Evolutionary conservation across 345 rosid genomes (phyloP).

Genomic region (Balakata baccata): DNA sequence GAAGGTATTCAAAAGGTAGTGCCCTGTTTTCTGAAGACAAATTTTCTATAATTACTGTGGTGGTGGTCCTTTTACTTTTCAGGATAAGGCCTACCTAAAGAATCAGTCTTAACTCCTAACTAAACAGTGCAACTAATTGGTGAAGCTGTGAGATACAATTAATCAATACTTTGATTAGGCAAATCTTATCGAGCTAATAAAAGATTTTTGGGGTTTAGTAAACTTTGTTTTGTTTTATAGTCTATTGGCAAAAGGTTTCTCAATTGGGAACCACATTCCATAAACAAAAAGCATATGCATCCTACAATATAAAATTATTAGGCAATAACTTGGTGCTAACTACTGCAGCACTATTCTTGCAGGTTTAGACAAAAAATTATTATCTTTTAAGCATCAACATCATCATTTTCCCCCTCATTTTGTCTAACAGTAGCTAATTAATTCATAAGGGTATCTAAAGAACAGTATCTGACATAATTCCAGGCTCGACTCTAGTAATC

Average conservation of each 20-base stretch:
- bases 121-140: conserved; percentile 1
- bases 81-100: conserved; percentile 4
- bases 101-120: neutral
- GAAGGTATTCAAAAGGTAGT: neutral
- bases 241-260: conserved; percentile 18
- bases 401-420: too few relatives aligned
- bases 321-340: neutral
- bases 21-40: neutral
- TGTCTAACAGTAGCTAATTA: neutral
- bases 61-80: neutral
- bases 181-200: conserved; percentile 71
- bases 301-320: neutral
- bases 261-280: conserved; percentile 33
- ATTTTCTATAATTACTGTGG: neutral
- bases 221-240: conserved; percentile 27
- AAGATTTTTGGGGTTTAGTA: conserved; percentile 57
- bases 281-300: conserved; percentile 22
- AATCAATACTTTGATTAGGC: conserved; percentile 14
- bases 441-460: conserved; percentile 12
- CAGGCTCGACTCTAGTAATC: conserved; percentile 21
- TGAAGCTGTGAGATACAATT: conserved; percentile 9
- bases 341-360: neutral
- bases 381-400: neutral
- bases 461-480: conserved; percentile 37
- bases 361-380: conserved; percentile 6